Evolutionary conservation across 768 basidiomycete genomes (phyloP), one percentile per base, ranked within the genome.

Genomic region (Termitomyces sp.): DNA sequence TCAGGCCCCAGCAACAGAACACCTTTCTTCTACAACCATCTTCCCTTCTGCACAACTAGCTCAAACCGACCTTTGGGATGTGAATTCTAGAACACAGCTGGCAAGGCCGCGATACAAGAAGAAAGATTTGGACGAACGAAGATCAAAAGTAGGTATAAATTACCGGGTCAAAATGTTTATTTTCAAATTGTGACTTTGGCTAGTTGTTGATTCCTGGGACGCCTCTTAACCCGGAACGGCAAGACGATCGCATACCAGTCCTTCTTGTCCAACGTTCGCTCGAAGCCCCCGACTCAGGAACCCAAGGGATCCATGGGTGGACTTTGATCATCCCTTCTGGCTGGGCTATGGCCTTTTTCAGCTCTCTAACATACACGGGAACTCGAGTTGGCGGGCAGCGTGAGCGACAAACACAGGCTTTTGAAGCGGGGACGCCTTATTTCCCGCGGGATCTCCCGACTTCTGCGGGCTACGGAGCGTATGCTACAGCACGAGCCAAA

Each of bases 301-400:
- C 65, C 10, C 74, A 76, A 61, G 74, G 79, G 1, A 73, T 93
- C 32, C 86, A 94, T 64, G 94, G 95, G 40, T 97, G 92, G 88
- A 93, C 87, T 8, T 73, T 99, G 9, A 76, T 97, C 47, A 69
- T 96, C 33, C 96, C 96, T 3, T 76, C 84, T 1, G 94, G 92
- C 13, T 98, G 94, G 94, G 81, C 83, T 0, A 96, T 94, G 87
- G 79, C 94, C 1, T 93, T 98, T 72, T 84, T 91, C 60, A 79
- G 79, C 41, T 95, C 94, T 3, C 80, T 99, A 51, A 79, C 80
- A 3, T 86, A 84, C 69, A 94, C 94, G 0, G 88, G 90, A 22
- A 91, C 90, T 1, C 87, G 93, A 7, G 79, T 96, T 18, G 90
- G 81, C 5, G 96, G 95, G 2, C 88, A 94, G 65, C 83, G 87